These are phyloP conservation scores for Backusella circina DNA, from an alignment of 192 early-diverging fungal species.

Conservation along the genomic window DNA sequence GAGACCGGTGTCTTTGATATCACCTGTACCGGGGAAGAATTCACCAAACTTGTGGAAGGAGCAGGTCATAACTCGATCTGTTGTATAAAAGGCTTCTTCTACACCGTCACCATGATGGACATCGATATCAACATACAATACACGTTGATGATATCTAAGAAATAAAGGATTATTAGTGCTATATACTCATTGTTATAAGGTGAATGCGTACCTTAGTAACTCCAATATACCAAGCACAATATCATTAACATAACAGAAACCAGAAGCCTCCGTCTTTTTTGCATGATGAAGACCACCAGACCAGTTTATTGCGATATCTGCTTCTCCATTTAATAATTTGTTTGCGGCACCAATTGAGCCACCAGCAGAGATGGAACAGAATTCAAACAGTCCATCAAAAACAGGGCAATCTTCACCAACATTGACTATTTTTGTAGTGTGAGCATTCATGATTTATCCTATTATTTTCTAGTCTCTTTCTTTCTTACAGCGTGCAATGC, in stretches of 20 bases:
- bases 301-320: conserved; percentile 83
- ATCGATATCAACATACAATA: conserved; percentile 98
- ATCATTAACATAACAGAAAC: conserved; percentile 96
- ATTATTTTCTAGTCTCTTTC: not conserved
- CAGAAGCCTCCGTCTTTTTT: conserved; percentile 82
- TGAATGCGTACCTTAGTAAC: conserved; percentile 63
- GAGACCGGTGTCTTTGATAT: conserved; percentile 90
- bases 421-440: conserved; percentile 51
- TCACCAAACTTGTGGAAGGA: conserved; percentile 99
- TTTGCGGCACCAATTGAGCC: conserved; percentile 87
- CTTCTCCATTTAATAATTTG: conserved; percentile 52
- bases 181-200: too few relatives aligned
- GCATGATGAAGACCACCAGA: conserved; percentile 86
- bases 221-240: conserved; percentile 89
- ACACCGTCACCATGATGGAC: conserved; percentile 99
- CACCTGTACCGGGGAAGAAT: conserved; percentile 98
- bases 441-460: too few relatives aligned
- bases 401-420: conserved; percentile 93
- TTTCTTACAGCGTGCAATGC: conserved; percentile 53
- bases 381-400: conserved; percentile 95
- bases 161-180: not conserved
- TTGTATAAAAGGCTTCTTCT: conserved; percentile 98
- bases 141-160: conserved; percentile 74
- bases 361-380: conserved; percentile 86
- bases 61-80: conserved; percentile 98